A percentile compares a stretch with the other conserved stretches of the same genome.
These are phyloP conservation scores for Yarrowia hollandica DNA, from an alignment of 805 yeast species.

Conservation along the genomic window DNA sequence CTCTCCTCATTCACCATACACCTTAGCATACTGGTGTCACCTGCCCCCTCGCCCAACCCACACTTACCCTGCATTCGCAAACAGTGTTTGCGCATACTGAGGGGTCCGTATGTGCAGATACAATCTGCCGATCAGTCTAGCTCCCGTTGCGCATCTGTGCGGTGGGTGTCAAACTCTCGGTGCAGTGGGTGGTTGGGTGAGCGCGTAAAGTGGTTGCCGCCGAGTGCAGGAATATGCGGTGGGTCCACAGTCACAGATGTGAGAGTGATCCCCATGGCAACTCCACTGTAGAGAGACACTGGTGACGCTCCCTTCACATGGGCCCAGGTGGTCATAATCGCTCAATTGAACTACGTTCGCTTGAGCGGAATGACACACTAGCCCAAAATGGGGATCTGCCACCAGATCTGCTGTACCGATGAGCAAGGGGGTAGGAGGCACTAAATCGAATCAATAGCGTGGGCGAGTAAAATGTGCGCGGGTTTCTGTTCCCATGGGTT, in stretches of 20 bases:
- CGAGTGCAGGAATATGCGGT: no score
- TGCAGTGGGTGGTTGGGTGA: not conserved
- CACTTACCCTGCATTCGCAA: not conserved
- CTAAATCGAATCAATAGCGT: not conserved
- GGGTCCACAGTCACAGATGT: not conserved
- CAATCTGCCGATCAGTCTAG: constrained; percentile 8
- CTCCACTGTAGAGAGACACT: no score
- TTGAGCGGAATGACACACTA: no score
- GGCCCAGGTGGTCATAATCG: not conserved
- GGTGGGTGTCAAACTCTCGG: not conserved
- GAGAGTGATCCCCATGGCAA: no score
- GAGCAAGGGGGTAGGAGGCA: not conserved
- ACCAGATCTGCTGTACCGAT: not conserved
- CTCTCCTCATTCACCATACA: no score
- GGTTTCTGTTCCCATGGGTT: no score
- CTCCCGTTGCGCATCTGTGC: constrained; percentile 10
- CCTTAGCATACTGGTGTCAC: no score
- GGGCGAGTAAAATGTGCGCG: no score
- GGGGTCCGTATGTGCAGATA: not conserved
- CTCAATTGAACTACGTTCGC: constrained; percentile 1
- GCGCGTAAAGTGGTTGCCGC: no score
- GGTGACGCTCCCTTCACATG: no score
- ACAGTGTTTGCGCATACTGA: not conserved
- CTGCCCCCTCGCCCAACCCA: no score
- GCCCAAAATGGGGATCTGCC: not conserved